These are phyloP conservation scores for Ophiocordyceps sinensis DNA, from an alignment of 2,329 filamentous ascomycete genomes.

Conservation along the genomic window DNA sequence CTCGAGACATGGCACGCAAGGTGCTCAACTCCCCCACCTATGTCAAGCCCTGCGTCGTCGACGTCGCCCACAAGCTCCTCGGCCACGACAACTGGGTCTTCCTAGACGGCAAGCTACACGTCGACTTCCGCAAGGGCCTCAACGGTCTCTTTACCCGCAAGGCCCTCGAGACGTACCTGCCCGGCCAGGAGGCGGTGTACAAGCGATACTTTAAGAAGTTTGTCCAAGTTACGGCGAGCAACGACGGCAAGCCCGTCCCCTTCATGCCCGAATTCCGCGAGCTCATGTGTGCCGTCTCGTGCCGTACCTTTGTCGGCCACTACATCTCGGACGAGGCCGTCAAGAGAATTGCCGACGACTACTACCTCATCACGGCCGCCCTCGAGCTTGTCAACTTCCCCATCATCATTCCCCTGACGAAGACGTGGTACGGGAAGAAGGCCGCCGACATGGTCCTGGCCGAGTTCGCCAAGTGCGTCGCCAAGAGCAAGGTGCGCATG, in stretches of 20 bases:
- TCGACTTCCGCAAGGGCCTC: slow-evolving; percentile 93
- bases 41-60: slow-evolving; percentile 94
- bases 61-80: slow-evolving; percentile 84
- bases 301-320: slow-evolving; percentile 92
- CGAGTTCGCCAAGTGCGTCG: slow-evolving; percentile 82
- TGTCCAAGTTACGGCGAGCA: slow-evolving; percentile 57
- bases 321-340: slow-evolving; percentile 85
- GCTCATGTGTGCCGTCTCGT: slow-evolving; percentile 86
- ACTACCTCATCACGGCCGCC: slow-evolving; percentile 90
- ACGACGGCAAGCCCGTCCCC: slow-evolving; percentile 58
- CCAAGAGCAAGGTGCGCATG: slow-evolving; percentile 89
- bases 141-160: slow-evolving; percentile 89
- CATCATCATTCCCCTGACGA: slow-evolving; percentile 87
- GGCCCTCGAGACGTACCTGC: slow-evolving; percentile 77
- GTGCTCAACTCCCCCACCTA: slow-evolving; percentile 87
- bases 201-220: slow-evolving; percentile 73
- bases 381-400: slow-evolving; percentile 97
- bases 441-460: slow-evolving; percentile 81
- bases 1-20: slow-evolving; percentile 88
- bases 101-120: slow-evolving; percentile 84
- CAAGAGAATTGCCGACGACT: slow-evolving; percentile 91
- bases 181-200: slow-evolving; percentile 85
- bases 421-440: slow-evolving; percentile 95
- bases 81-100: slow-evolving; percentile 94
- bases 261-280: slow-evolving; percentile 93